phyloP scores from a whole-genome alignment of 2,329 filamentous ascomycete species.

The Chaetomiaceae sp. region DNA sequence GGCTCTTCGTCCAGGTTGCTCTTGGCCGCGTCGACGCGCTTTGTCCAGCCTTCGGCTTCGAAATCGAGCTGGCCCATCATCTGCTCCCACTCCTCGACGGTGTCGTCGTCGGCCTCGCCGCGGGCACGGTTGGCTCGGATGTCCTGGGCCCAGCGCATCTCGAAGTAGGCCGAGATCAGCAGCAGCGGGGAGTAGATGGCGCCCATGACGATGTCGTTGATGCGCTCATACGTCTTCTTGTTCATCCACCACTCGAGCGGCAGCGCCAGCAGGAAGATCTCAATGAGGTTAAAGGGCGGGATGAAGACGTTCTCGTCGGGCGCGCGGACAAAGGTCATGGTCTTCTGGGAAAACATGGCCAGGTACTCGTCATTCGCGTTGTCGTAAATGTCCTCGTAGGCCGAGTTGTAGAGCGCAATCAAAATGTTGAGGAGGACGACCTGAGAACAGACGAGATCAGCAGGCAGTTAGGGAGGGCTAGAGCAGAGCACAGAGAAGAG shows the following conservation, averaged over 20 bases:
- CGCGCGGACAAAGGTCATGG: conserved; percentile 92
- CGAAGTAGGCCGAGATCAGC: conserved; percentile 67
- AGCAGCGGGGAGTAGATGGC: conserved; percentile 79
- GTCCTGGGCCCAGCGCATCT: conserved; percentile 57
- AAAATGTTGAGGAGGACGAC: conserved; percentile 85
- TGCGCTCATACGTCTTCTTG: conserved; percentile 62
- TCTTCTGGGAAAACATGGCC: conserved; percentile 87
- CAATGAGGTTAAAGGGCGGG: conserved; percentile 87
- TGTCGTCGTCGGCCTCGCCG: conserved; percentile 86
- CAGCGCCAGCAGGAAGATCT: conserved; percentile 70
- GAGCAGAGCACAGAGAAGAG: neutral
- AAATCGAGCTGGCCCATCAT: conserved; percentile 66
- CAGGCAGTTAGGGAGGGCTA: neutral
- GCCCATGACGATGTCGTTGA: conserved; percentile 88
- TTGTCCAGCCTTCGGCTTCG: conserved; percentile 77
- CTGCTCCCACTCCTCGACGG: conserved; percentile 90
- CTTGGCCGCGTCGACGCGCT: conserved; percentile 67
- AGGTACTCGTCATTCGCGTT: conserved; percentile 95
- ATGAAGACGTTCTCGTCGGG: conserved; percentile 99
- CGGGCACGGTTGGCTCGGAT: conserved; percentile 69
- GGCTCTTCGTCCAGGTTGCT: conserved; percentile 78
- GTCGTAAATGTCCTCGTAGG: conserved; percentile 89
- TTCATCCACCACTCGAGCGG: conserved; percentile 95
- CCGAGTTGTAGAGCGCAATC: conserved; percentile 94
- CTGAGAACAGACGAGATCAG: conserved; percentile 27